Conservation (phyloP, 169 alveolate species). For the Plasmodium billcollinsi region DNA sequence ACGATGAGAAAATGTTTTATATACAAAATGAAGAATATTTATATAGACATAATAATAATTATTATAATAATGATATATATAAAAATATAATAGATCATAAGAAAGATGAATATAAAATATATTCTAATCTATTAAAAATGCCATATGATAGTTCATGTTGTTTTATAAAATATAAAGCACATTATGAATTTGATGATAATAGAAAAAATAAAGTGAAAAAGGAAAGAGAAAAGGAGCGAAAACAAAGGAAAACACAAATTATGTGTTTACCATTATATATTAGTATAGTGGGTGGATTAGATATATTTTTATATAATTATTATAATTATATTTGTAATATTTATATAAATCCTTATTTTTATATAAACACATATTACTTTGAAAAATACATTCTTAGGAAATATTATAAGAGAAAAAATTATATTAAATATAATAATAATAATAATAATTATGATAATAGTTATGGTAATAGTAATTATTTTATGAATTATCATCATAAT, state of each 20-base stretch:
- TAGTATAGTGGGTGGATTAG: constrained; percentile 56
- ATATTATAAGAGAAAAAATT: background rate
- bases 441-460: no score
- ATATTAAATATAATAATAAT: no score
- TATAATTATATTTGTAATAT: constrained; percentile 47
- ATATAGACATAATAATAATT: background rate
- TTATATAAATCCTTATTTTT: constrained; percentile 58
- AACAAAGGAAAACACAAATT: constrained; percentile 1
- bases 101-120: no score
- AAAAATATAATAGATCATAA: background rate
- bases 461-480: no score
- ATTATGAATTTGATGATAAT: constrained; percentile 30
- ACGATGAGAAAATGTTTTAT: background rate
- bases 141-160: constrained; percentile 25
- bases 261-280: constrained; percentile 49
- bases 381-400: constrained; percentile 36
- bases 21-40: background rate
- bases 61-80: constrained; percentile 11
- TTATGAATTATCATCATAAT: no score
- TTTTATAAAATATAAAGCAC: constrained; percentile 43
- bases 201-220: constrained; percentile 11
- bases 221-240: constrained; percentile 13
- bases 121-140: no score
- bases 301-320: constrained; percentile 57
- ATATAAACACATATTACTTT: constrained; percentile 55